phyloP scores from a whole-genome alignment of 2,329 filamentous ascomycete genomes.

The Microthyrium microscopicum region DNA sequence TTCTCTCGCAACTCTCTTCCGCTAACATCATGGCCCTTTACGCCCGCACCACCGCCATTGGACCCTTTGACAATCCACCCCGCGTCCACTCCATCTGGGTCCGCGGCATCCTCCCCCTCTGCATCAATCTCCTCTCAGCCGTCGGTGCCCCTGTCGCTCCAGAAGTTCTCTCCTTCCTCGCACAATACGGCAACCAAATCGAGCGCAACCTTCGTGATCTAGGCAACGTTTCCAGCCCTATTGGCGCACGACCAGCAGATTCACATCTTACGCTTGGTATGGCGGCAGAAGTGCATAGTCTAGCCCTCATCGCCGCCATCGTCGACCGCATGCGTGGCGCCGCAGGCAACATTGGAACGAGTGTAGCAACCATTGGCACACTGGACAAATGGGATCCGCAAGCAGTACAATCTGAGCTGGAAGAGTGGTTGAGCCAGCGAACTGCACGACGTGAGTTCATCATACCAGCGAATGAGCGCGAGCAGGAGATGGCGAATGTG shows the following conservation, averaged over 20 bases:
- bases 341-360: constrained; percentile 45
- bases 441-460: constrained; percentile 56
- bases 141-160: constrained; percentile 67
- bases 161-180: constrained; percentile 75
- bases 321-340: constrained; percentile 47
- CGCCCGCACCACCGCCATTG: constrained; percentile 48
- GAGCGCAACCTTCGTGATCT: constrained; percentile 55
- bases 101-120: constrained; percentile 70
- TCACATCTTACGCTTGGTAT: constrained; percentile 55
- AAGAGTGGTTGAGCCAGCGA: constrained; percentile 59
- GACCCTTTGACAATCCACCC: constrained; percentile 59
- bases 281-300: constrained; percentile 61
- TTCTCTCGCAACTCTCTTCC: constrained; percentile 62
- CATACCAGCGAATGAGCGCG: constrained; percentile 54
- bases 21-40: constrained; percentile 67
- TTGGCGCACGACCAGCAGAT: constrained; percentile 18
- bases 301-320: constrained; percentile 60
- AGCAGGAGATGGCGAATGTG: constrained; percentile 42
- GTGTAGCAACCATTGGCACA: constrained; percentile 46
- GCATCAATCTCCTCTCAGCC: constrained; percentile 71
- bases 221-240: constrained; percentile 35
- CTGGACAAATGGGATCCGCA: constrained; percentile 63
- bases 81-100: constrained; percentile 84
- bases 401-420: constrained; percentile 62
- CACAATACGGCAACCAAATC: constrained; percentile 72